phyloP scores from a whole-genome alignment of 495 filamentous ascomycete species.

The Letharia lupina region DNA sequence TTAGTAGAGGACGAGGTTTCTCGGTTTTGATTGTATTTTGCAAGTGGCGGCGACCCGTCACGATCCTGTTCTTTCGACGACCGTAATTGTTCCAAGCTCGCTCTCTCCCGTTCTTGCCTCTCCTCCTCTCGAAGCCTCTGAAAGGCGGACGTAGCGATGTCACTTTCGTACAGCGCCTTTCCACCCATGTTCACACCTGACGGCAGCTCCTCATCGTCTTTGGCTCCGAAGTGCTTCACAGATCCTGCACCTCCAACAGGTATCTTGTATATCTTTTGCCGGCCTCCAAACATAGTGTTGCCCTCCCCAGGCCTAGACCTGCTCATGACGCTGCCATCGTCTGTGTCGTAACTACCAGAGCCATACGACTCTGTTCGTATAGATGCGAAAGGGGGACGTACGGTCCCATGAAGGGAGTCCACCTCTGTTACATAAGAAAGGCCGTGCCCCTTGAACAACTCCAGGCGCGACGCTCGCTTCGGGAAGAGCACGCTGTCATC shows the following conservation, averaged over 20 bases:
- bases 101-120: conserved; percentile 34
- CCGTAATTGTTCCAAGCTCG: conserved; percentile 4
- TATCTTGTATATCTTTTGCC: conserved; percentile 94
- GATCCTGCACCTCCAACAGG: conserved; percentile 45
- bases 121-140: conserved; percentile 61
- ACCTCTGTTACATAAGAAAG: conserved; percentile 86
- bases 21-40: conserved; percentile 61
- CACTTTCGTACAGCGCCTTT: conserved; percentile 74
- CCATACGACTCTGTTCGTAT: conserved; percentile 44
- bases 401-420: conserved; percentile 61
- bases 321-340: conserved; percentile 79
- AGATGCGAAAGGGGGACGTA: conserved; percentile 48
- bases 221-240: conserved; percentile 32
- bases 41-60: conserved; percentile 47
- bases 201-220: conserved; percentile 28
- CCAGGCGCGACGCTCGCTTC: conserved; percentile 65
- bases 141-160: conserved; percentile 72
- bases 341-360: conserved; percentile 54
- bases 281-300: conserved; percentile 89
- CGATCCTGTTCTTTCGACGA: conserved; percentile 30
- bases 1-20: conserved; percentile 83
- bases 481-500: conserved; percentile 87
- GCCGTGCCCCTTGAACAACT: conserved; percentile 44
- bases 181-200: conserved; percentile 51
- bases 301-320: conserved; percentile 78